Conservation (phyloP, 306 rosid species). For the Vigna reflexopilosa region DNA sequence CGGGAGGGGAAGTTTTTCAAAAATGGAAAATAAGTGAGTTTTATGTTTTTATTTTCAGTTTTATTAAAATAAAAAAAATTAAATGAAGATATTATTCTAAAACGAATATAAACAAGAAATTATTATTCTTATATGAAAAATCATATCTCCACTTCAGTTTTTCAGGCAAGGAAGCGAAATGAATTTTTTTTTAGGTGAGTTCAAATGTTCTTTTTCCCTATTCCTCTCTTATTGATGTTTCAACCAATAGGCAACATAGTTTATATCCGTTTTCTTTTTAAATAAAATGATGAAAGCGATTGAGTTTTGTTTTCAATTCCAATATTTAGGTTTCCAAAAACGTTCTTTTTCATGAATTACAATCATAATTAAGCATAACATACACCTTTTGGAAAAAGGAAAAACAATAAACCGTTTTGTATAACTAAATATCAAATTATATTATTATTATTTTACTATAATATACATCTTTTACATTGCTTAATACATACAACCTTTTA, state of each 20-base stretch:
- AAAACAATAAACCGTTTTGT: too few relatives aligned
- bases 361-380: too few relatives aligned
- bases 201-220: neutral
- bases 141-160: neutral
- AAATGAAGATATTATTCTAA: neutral
- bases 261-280: neutral
- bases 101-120: neutral
- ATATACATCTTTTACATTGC: neutral
- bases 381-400: too few relatives aligned
- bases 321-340: neutral
- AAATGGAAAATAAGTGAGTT: too few relatives aligned
- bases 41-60: neutral
- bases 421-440: too few relatives aligned
- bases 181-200: neutral
- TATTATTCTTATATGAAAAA: neutral
- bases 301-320: neutral
- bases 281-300: neutral
- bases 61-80: neutral
- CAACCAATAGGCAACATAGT: neutral
- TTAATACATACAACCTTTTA: neutral
- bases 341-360: too few relatives aligned
- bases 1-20: too few relatives aligned
- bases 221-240: neutral
- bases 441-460: neutral
- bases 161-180: neutral